These are phyloP conservation scores for Apiospora hydei DNA, from an alignment of 2,329 filamentous ascomycete species.

Conservation along the genomic window DNA sequence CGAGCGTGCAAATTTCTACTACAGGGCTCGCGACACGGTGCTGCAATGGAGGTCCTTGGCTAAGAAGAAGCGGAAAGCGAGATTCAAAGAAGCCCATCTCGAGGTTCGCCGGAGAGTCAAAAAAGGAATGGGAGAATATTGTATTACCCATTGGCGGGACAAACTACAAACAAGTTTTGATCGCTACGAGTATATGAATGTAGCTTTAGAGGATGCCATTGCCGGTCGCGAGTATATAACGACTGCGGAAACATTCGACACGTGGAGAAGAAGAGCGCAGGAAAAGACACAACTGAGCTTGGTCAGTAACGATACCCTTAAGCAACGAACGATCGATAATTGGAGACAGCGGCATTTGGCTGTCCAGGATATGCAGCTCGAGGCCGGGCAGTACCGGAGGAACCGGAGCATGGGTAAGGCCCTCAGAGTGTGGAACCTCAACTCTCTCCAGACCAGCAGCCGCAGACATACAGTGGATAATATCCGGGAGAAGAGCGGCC, in stretches of 20 bases:
- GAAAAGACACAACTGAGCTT: slow-evolving; percentile 33
- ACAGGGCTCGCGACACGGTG: slow-evolving; percentile 36
- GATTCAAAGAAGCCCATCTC: slow-evolving; percentile 41
- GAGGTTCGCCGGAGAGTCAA: slow-evolving; percentile 44
- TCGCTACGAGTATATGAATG: slow-evolving; percentile 38
- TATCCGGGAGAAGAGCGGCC: slow-evolving; percentile 41
- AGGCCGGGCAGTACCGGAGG: slow-evolving; percentile 37
- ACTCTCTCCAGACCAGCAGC: slow-evolving; percentile 39
- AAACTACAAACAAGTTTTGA: slow-evolving; percentile 37
- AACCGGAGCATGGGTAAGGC: slow-evolving; percentile 34
- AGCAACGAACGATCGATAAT: slow-evolving; percentile 35
- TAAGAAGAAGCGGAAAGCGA: slow-evolving; percentile 41
- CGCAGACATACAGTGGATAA: slow-evolving; percentile 40
- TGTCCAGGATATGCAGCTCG: slow-evolving; percentile 31
- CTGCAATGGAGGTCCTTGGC: slow-evolving; percentile 36
- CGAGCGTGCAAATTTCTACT: slow-evolving; percentile 41
- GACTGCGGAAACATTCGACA: slow-evolving; percentile 32
- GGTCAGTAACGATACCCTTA: slow-evolving; percentile 33
- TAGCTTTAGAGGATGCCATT: slow-evolving; percentile 34
- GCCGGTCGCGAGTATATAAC: slow-evolving; percentile 36
- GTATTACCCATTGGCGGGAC: slow-evolving; percentile 39
- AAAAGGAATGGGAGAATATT: slow-evolving; percentile 42
- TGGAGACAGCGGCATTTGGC: slow-evolving; percentile 36
- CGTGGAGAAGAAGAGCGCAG: slow-evolving; percentile 38
- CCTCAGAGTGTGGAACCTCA: slow-evolving; percentile 42